phyloP scores from a whole-genome alignment of 306 rosid genomes.

The Vigna mungo region DNA sequence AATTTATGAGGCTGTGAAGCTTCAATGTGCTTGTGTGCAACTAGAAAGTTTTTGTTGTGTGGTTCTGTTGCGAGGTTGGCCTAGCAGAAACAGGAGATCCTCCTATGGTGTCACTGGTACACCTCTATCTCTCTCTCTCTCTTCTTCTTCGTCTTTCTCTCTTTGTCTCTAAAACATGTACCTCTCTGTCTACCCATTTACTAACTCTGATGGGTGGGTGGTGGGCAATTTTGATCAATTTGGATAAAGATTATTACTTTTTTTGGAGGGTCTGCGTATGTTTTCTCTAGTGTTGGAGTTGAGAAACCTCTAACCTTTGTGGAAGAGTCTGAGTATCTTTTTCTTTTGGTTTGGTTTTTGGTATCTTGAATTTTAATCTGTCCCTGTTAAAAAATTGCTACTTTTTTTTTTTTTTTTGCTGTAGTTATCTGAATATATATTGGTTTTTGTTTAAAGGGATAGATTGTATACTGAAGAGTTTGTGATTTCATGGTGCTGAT shows the following conservation, averaged over 20 bases:
- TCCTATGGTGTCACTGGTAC: conserved; percentile 55
- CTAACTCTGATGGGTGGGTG: conserved; percentile 35
- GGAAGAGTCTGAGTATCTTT: background rate
- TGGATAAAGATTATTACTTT: conserved; percentile 42
- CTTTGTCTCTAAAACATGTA: conserved; percentile 6
- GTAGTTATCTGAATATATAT: background rate
- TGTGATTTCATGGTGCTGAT: conserved; percentile 42
- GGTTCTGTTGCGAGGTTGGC: conserved; percentile 65
- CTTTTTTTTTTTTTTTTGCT: background rate
- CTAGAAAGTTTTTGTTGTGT: conserved; percentile 57
- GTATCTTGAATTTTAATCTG: conserved; percentile 30
- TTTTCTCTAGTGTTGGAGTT: conserved; percentile 34
- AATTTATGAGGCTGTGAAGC: conserved; percentile 74
- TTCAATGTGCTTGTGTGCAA: conserved; percentile 42
- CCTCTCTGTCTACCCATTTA: conserved; percentile 25
- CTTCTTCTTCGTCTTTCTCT: conserved; percentile 33
- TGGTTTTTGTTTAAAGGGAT: conserved; percentile 25
- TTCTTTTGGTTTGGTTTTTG: background rate
- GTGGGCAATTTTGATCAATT: conserved; percentile 44
- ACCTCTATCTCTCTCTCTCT: conserved; percentile 46
- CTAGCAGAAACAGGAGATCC: conserved; percentile 58
- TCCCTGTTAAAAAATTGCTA: background rate
- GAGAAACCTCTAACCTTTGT: conserved; percentile 41
- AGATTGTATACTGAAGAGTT: conserved; percentile 32
- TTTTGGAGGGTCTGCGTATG: conserved; percentile 47